phyloP scores from a whole-genome alignment of 331 rosid species.

The Malus hybrid region DNA sequence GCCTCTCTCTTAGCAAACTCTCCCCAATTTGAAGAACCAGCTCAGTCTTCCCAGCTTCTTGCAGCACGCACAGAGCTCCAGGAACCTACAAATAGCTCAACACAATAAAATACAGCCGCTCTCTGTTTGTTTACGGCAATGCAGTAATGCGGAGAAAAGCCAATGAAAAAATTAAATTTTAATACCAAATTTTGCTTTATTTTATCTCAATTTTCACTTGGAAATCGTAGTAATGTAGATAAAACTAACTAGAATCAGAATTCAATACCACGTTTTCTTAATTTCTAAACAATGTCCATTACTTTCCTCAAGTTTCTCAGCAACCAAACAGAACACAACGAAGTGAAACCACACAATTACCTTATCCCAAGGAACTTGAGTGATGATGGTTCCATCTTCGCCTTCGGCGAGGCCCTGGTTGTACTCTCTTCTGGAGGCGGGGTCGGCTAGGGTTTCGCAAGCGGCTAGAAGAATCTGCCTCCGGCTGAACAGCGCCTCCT shows the following conservation, averaged over 20 bases:
- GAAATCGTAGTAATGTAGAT: not conserved
- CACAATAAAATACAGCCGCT: not conserved
- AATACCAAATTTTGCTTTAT: not conserved
- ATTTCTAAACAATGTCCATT: not conserved
- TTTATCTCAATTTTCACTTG: not conserved
- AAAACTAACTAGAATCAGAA: not conserved
- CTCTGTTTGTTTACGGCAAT: not conserved
- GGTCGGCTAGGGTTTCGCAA: slow-evolving; percentile 79
- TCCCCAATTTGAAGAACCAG: slow-evolving; percentile 71
- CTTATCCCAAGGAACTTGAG: slow-evolving; percentile 86
- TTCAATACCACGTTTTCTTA: not conserved
- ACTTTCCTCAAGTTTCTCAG: not conserved
- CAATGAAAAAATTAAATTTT: not conserved
- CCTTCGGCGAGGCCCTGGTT: slow-evolving; percentile 64
- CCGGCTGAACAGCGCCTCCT: slow-evolving; percentile 74
- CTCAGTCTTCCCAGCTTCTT: slow-evolving; percentile 83
- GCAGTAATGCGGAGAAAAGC: not conserved
- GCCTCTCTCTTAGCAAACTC: slow-evolving; percentile 73
- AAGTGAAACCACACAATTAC: slow-evolving; percentile 14
- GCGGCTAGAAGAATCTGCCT: slow-evolving; percentile 90
- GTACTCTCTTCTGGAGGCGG: slow-evolving; percentile 68
- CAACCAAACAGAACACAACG: not conserved
- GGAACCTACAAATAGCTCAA: slow-evolving; percentile 61
- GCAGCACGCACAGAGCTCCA: slow-evolving; percentile 85
- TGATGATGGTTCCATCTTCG: slow-evolving; percentile 48